A percentile compares a stretch with the other conserved stretches of the same genome.
These are phyloP conservation scores for Pseudisothecium myosuroides DNA, from an alignment of 225 moss, liverwort and hornwort genomes.

Conservation along the genomic window DNA sequence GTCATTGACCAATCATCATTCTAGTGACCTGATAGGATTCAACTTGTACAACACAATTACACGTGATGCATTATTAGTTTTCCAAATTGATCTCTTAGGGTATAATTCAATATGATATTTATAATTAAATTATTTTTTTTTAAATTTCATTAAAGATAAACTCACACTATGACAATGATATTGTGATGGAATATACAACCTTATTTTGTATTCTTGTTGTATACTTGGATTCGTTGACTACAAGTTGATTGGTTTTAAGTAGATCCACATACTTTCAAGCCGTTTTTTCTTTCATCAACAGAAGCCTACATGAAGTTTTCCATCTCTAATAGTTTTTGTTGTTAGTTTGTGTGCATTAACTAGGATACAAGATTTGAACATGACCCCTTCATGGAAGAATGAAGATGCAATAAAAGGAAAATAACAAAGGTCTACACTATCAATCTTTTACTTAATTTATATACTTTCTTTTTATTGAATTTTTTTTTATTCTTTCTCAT, in stretches of 20 bases:
- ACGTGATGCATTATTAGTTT: background rate
- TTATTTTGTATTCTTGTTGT: background rate
- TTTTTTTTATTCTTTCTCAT: background rate
- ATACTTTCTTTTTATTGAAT: background rate
- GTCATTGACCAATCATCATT: background rate
- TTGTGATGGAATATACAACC: background rate
- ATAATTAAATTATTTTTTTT: background rate
- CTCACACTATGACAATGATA: background rate
- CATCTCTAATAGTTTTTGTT: background rate
- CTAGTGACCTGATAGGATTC: background rate
- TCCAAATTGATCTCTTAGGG: rapidly evolving
- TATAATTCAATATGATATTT: background rate
- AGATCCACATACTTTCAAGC: background rate
- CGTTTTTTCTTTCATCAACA: background rate
- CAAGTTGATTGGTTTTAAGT: background rate
- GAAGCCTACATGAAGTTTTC: background rate
- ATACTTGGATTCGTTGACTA: background rate
- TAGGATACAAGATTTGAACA: background rate
- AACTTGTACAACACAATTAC: background rate
- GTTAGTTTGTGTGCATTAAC: background rate
- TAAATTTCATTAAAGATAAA: background rate
- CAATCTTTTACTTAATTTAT: background rate
- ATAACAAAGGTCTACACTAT: background rate
- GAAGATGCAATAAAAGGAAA: background rate
- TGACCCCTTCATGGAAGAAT: background rate